phyloP scores from a whole-genome alignment of 768 basidiomycete species.

The Austroboletus eburneus region DNA sequence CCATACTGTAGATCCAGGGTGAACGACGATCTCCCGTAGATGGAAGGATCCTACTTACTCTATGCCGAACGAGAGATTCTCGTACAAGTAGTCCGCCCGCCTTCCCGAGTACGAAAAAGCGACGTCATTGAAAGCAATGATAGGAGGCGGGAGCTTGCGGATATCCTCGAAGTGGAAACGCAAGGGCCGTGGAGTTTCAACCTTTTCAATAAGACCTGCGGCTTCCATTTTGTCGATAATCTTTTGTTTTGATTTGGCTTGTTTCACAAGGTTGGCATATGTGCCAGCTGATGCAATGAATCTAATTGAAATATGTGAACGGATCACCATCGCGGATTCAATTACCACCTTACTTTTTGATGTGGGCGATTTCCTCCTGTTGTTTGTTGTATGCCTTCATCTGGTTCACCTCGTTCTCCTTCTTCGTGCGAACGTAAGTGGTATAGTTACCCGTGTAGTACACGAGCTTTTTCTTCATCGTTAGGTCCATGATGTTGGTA shows the following conservation, averaged over 20 bases:
- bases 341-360: conserved; percentile 73
- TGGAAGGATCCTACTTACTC: conserved; percentile 56
- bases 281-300: conserved; percentile 99
- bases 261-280: conserved; percentile 97
- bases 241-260: conserved; percentile 99
- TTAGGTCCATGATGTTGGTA: conserved; percentile 97
- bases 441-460: conserved; percentile 97
- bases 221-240: conserved; percentile 99
- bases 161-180: conserved; percentile 97
- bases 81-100: conserved; percentile 83
- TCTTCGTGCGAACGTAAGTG: conserved; percentile 93
- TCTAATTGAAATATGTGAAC: conserved; percentile 35
- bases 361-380: conserved; percentile 97
- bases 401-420: conserved; percentile 98
- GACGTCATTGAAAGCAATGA: conserved; percentile 92
- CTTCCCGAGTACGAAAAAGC: conserved; percentile 95
- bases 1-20: conserved; percentile 56
- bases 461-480: conserved; percentile 83
- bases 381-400: conserved; percentile 99
- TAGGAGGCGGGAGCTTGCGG: conserved; percentile 89
- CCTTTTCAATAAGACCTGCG: conserved; percentile 91
- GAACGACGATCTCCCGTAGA: conserved; percentile 1
- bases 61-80: conserved; percentile 92
- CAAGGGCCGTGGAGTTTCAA: conserved; percentile 69
- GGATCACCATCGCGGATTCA: conserved; percentile 2